phyloP scores from a whole-genome alignment of 1,139 yeast genomes.

The Debaryomyces psychrophilus region DNA sequence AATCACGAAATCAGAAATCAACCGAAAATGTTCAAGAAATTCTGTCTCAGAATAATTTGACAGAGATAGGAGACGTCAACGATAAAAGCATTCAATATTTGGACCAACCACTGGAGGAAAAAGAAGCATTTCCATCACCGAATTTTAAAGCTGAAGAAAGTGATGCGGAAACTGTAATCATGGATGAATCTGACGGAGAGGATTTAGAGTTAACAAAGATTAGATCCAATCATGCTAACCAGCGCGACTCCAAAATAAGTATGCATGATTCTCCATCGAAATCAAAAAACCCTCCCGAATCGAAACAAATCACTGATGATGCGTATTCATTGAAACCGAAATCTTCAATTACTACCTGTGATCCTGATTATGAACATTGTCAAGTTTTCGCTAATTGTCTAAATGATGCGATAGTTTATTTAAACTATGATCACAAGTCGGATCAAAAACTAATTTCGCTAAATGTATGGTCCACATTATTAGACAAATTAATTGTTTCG shows the following conservation, averaged over 20 bases:
- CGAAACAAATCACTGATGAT: background rate
- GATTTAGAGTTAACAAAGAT: background rate
- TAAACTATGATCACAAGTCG: slow-evolving; percentile 14
- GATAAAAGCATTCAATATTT: slow-evolving; percentile 4
- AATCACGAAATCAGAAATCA: background rate
- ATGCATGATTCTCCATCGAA: background rate
- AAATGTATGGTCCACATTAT: slow-evolving; percentile 13
- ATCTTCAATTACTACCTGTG: slow-evolving; percentile 11
- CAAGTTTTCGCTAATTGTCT: slow-evolving; percentile 14
- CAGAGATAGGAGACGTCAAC: slow-evolving; percentile 7
- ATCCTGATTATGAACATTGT: slow-evolving; percentile 12
- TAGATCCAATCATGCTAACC: background rate
- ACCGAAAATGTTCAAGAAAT: background rate
- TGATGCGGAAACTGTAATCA: slow-evolving; percentile 30
- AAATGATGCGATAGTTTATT: slow-evolving; percentile 12
- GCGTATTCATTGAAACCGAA: slow-evolving; percentile 12
- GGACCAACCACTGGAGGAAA: slow-evolving; percentile 11
- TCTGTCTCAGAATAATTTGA: background rate
- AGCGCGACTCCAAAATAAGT: background rate
- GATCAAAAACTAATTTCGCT: slow-evolving; percentile 12
- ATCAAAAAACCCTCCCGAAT: slow-evolving; percentile 4
- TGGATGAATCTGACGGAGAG: slow-evolving; percentile 23
- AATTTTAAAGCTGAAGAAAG: slow-evolving; percentile 20
- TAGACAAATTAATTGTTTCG: slow-evolving; percentile 9
- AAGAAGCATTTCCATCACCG: slow-evolving; percentile 10